Evolutionary conservation across 768 basidiomycete genomes (phyloP), one percentile per base, ranked within the genome.

Genomic region (Calocybe cyanea): DNA sequence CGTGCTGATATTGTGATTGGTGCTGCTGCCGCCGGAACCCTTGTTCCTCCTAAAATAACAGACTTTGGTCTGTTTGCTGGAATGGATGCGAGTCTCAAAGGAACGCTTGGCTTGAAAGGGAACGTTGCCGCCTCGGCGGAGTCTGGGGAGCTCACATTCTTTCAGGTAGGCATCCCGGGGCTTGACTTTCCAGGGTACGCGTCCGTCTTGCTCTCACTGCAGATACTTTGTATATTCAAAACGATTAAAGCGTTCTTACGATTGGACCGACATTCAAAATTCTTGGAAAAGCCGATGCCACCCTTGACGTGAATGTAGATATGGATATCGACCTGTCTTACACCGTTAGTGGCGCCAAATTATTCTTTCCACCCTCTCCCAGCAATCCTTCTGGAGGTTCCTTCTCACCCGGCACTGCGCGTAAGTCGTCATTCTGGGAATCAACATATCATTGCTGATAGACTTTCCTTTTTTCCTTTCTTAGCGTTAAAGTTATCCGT

Each of bases 181-280:
- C 62, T 78, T n/a, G 69, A 74, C 51, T 68, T 79, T 56, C 75
- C 77, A 31, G 73, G 70, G 73, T 73, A 57, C 14, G 63, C 51
- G 9, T 28, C 5, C 13, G 34, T 35, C 14, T 14, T 14, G 14
- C 6, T 35, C n/a, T n/a, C n/a, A n/a, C n/a, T n/a, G n/a, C 7
- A n/a, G 34, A 5, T 18, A 18, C 7, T 35, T 7, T n/a, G 17
- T 7, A n/a, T 35, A 35, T 14, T n/a, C 23, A 35, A 10, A 15
- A n/a, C 32, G 5, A 7, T 31, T 43, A 11, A 9, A 68, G 70
- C 6, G 63, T 75, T 48, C 55, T 75, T n/a, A 62, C 56, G 14
- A 35, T 75, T 32, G 73, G 70, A 6, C 70, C 73, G 7, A 60
- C 61, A 1, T 72, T 72, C 62, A 53, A 65, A 30, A 54, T 73